phyloP scores from a whole-genome alignment of 1,284 basidiomycete species.

The Schizophyllum amplum region DNA sequence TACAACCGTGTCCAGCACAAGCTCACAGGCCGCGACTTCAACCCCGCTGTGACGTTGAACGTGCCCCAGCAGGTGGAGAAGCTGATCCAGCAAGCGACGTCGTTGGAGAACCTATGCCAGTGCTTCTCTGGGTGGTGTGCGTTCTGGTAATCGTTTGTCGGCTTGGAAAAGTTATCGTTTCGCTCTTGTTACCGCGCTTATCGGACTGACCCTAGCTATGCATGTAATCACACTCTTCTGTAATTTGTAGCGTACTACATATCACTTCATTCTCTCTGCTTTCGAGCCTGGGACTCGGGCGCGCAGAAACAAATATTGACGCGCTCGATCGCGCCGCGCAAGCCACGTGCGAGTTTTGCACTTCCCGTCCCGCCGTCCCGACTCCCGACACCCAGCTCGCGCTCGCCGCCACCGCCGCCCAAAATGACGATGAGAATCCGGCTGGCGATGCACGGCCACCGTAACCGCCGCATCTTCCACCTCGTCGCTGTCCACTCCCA shows the following conservation, averaged over 20 bases:
- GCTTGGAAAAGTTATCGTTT: neutral
- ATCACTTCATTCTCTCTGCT: too few species aligned
- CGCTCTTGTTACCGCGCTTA: neutral
- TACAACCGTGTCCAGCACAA: conserved; percentile 93
- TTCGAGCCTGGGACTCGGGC: too few species aligned
- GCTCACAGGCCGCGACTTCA: conserved; percentile 91
- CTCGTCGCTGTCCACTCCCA: conserved; percentile 79
- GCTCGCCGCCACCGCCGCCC: conserved; percentile 3
- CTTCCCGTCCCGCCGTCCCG: neutral
- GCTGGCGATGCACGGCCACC: conserved; percentile 77
- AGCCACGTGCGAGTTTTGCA: neutral
- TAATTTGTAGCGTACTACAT: too few species aligned
- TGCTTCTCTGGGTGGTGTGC: conserved; percentile 91
- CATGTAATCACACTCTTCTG: too few species aligned
- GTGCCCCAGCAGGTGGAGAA: conserved; percentile 83
- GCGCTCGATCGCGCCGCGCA: neutral
- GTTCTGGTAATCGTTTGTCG: neutral
- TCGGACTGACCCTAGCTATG: too few species aligned
- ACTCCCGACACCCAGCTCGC: conserved; percentile 1
- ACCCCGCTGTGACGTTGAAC: conserved; percentile 66
- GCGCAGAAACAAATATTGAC: too few species aligned
- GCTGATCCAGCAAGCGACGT: conserved; percentile 85
- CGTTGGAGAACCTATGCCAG: conserved; percentile 89
- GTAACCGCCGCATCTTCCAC: conserved; percentile 79
- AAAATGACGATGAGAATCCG: conserved; percentile 82